Evolutionary conservation across 345 rosid genomes (phyloP), one percentile per base, ranked within the genome.

Genomic region (Kernera saxatilis): DNA sequence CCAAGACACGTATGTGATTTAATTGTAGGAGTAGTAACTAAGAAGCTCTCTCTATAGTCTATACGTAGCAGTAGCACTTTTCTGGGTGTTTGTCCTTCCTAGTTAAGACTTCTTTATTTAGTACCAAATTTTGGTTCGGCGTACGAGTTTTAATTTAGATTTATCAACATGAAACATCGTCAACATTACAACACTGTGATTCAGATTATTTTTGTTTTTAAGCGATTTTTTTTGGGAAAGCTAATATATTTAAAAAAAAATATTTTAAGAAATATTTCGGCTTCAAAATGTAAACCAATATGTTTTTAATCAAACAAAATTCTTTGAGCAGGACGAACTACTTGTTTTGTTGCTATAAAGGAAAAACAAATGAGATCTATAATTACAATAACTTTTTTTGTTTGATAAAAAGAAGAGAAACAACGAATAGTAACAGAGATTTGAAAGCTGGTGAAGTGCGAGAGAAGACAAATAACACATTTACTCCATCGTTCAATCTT

Each of bases 401-500:
- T 21, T 29, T 39, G 0, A 2, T 17, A 5, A 22, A 22, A 40
- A 43, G 39, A 21, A 51, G 41, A 60, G 45, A 67, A 67, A 43
- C 22, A 59, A 58, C 41, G 36, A 67, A 59, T 51, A 59, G 9
- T 68, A 75, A 25, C 50, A 61, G 69, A 69, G 32, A 61, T 52
- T 27, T 54, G 40, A 53, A 69, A 44, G 27, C 13, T 44, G 65
- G 52, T 69, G 79, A 75, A 75, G 79, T 75, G 79, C 69, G 29
- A 21, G 60, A 69, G 53, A 17, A 55, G 45, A 63, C 57, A 75
- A 17, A 69, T 17, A 63, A 61, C 14, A 67, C 49, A 74, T 19
- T 22, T 75, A 75, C 74, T 68, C 78, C 64, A 69, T 61, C 78
- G 33, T 44, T 63, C 35, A 54, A 29, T 70, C 79, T 62, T 62